Evolutionary conservation across 2,329 filamentous ascomycete genomes (phyloP).

Genomic region (Phialocephala subalpina): DNA sequence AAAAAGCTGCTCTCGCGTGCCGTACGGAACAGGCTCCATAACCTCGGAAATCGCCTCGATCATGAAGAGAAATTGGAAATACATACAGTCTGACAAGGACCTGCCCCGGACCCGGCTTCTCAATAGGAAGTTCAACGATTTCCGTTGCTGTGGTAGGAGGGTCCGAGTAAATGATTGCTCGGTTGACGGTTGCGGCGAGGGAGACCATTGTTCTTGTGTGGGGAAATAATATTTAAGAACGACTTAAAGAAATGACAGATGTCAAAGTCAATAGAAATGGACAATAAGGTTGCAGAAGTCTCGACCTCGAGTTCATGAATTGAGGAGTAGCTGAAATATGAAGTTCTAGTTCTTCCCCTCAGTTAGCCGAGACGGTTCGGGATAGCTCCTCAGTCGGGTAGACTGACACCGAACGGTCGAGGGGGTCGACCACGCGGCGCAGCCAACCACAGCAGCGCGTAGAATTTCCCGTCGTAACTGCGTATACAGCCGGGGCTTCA

Average conservation of each 20-base stretch:
- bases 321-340: too few species aligned
- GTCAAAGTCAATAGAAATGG: too few species aligned
- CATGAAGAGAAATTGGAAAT: not conserved
- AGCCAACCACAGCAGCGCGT: too few species aligned
- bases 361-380: not conserved
- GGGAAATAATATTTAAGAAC: not conserved
- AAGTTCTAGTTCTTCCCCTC: not conserved
- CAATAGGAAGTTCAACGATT: conserved; percentile 19
- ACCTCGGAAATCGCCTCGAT: not conserved
- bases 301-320: not conserved
- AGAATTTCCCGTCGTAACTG: too few species aligned
- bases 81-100: conserved; percentile 25
- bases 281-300: not conserved
- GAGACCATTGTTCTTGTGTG: not conserved
- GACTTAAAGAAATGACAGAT: too few species aligned
- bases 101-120: conserved; percentile 19
- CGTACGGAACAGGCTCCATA: not conserved
- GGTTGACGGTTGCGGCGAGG: conserved; percentile 9
- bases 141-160: conserved; percentile 15
- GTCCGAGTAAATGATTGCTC: conserved; percentile 19
- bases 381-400: not conserved
- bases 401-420: too few species aligned
- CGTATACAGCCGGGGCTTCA: not conserved
- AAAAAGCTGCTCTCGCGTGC: not conserved
- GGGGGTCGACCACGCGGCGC: too few species aligned